Base-by-base conservation (phyloP, 2,329 filamentous ascomycete genomes). In the Reticulascus tulasneorum region DNA sequence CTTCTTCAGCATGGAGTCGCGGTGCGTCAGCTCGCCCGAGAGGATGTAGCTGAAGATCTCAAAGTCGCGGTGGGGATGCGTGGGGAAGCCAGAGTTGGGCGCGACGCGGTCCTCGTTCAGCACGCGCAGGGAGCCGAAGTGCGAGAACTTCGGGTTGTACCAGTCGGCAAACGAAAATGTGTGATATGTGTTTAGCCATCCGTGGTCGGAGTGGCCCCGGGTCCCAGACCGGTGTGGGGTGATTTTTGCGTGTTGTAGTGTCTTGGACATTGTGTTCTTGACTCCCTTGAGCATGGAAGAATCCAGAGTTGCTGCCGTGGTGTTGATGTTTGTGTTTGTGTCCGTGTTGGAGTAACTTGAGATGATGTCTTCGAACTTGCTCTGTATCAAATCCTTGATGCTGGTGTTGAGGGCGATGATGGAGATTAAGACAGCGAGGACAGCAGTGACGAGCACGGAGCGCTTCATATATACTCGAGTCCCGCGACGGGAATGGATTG, bases 41-140 rank as follows among this genome's bases (percentile, higher is more conserved):
- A 94, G 70, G 52, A 94, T 83, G 64, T 94, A 93, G 55, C 75
- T 82, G 72, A 91, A 94, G 64, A 94, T 94, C 61, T 94, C 85
- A 59, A 88, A 90, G 59, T 94, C 85, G 45, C 83, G 77, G 61
- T 94, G 89, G 18, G 80, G 80, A 56, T 94, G 89, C 0, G 86
- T 89, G 5, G 87, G 86, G 64, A 94, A 94, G 5, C 88, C 88
- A 9, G 74, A 79, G 41, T 78, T 75, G 19, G 81, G 67, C 51
- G 78, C 75, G 22, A 94, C 87, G 22, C 86, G 82, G 59, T 94
- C 88, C 66, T 95, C 88, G 54, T 94, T 94, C 52, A 94, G 80
- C 24, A 94, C 87, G 38, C 88, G 79, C 29, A 94, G 73, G 18
- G 82, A 75, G 7, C 89, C 88, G 54, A 85, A 94, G 45, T 75